Evolutionary conservation across 129 eudicot species (phyloP), one percentile per base, ranked within the genome.

Genomic region (Calendula officinalis): DNA sequence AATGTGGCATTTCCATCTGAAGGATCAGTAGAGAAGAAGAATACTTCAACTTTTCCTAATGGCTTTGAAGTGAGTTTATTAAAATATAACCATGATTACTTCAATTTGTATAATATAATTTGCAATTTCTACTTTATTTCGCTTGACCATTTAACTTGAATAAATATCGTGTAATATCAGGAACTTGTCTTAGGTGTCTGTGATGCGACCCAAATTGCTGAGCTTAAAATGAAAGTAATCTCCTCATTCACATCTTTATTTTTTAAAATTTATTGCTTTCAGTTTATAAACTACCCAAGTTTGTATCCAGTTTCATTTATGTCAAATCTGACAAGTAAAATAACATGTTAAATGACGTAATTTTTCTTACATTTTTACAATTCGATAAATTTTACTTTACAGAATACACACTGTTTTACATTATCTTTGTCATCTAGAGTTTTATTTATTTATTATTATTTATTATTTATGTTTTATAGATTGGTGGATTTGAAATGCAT

Each of bases 401-500:
- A 22, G 30, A 22, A 22, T 22, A 22, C 30, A 22, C 30, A 22
- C 1, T 22, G 30, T 22, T 22, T 22, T 22, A 22, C 30, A 22
- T 22, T 22, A 22, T 22, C 30, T 22, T 22, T 22, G 2, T 22
- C 30, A 22, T 22, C 30, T 22, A 22, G 30, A 22, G 30, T 22
- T 0, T 22, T 22, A 22, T 22, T 22, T 22, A 22, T 22, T 22
- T 22, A 22, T 22, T 22, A 22, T 22, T 22, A 22, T 22, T 22
- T 22, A 22, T 22, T 22, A 22, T 22, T 22, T 22, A 22, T 22
- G 2, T 77, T 8, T 61, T 6, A 40, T 70, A 92, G 98, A 47
- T 92, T 64, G 98, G 96, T 53, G 87, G 75, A 51, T 92, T 92
- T 73, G 91, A 92, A 71, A 77, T 92, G 89, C 91, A 92, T 81